A percentile compares a stretch with the other conserved stretches of the same genome.
Conservation (phyloP, 225 moss, liverwort and hornwort genomes). For the Anthoceros angustus region DNA sequence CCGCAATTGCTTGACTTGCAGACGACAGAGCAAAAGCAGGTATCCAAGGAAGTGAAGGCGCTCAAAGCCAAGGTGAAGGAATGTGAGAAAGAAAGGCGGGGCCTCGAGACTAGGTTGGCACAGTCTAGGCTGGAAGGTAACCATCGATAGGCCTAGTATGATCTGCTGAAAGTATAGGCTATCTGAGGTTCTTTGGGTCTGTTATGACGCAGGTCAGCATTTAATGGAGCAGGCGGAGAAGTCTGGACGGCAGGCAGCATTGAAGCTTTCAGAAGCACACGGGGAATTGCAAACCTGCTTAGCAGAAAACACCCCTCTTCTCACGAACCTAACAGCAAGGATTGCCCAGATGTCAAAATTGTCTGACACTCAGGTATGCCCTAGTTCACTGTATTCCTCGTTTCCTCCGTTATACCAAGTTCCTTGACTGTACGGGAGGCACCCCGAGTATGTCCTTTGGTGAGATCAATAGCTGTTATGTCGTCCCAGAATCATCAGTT, state of each 20-base stretch:
- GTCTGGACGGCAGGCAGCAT: conserved; percentile 29
- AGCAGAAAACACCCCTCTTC: not conserved
- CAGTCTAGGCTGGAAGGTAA: conserved; percentile 42
- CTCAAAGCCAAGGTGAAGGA: conserved; percentile 39
- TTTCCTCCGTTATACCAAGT: not conserved
- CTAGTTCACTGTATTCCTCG: not conserved
- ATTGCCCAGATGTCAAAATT: not conserved
- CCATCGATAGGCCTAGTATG: not conserved
- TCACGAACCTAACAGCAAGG: not conserved
- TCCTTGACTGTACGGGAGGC: not conserved
- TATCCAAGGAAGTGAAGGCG: conserved; percentile 41
- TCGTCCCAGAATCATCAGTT: not conserved
- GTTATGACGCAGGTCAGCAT: conserved; percentile 32
- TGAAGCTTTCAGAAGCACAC: conserved; percentile 24
- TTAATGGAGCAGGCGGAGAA: conserved; percentile 43
- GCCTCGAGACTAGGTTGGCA: conserved; percentile 29
- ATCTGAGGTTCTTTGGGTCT: not conserved
- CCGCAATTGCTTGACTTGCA: conserved; percentile 9
- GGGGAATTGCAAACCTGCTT: conserved; percentile 24
- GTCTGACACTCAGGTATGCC: not conserved
- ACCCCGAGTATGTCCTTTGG: not conserved
- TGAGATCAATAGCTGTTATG: not conserved
- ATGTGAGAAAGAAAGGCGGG: conserved; percentile 35
- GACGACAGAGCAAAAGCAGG: conserved; percentile 43
- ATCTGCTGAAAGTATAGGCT: not conserved